These are phyloP conservation scores for Leptographium radiaticola DNA, from an alignment of 2,329 filamentous ascomycete genomes.

Conservation along the genomic window DNA sequence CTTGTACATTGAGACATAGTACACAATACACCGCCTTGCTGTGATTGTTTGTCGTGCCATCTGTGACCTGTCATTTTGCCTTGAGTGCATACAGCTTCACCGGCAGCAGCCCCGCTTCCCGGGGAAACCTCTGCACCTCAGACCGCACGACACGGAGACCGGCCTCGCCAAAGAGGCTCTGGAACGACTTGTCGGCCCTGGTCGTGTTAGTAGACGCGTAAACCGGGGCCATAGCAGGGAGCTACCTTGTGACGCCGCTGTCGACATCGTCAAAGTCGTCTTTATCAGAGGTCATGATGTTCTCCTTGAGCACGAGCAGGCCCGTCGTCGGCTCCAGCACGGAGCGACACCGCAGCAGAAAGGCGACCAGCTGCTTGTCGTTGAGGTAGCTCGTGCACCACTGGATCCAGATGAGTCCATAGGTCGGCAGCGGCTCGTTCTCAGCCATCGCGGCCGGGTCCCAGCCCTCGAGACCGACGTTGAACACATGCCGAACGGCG, in stretches of 20 bases:
- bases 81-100: constrained; percentile 69
- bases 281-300: constrained; percentile 40
- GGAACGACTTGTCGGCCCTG: constrained; percentile 61
- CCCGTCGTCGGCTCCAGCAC: constrained; percentile 26
- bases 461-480: constrained; percentile 65
- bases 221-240: constrained; percentile 1
- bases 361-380: constrained; percentile 57
- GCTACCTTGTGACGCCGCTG: constrained; percentile 58
- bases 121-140: constrained; percentile 62
- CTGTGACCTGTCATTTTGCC: constrained; percentile 19
- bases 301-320: constrained; percentile 70
- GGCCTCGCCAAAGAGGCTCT: constrained; percentile 53
- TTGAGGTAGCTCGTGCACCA: constrained; percentile 81
- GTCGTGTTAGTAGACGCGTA: not conserved
- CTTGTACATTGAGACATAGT: too few relatives aligned
- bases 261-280: constrained; percentile 69
- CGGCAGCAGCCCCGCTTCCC: constrained; percentile 46
- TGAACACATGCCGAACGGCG: constrained; percentile 52
- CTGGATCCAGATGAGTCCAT: constrained; percentile 80
- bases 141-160: constrained; percentile 54
- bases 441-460: constrained; percentile 18
- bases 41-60: too few relatives aligned
- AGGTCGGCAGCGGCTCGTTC: constrained; percentile 25
- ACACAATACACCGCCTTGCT: too few relatives aligned
- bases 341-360: constrained; percentile 46